Conservation (phyloP, 768 basidiomycete genomes). For the Chiua virens region DNA sequence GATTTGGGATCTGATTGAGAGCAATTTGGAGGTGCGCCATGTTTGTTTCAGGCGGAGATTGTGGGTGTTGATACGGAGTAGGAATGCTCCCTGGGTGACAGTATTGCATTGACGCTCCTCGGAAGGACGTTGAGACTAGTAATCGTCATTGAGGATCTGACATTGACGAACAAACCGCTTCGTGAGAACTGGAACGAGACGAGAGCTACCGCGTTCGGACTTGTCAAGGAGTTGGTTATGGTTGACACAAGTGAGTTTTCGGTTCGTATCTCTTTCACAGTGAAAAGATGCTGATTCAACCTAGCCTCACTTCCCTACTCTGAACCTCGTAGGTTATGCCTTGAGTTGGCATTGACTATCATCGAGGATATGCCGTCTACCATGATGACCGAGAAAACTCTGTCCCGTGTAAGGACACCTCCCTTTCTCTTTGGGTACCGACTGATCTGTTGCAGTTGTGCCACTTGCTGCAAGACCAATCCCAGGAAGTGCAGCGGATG, state of each 20-base stretch:
- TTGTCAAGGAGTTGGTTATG: slow-evolving; percentile 62
- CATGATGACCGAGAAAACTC: slow-evolving; percentile 60
- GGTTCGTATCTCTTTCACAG: not conserved
- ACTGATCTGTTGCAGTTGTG: slow-evolving; percentile 57
- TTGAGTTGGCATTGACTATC: slow-evolving; percentile 66
- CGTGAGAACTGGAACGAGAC: slow-evolving; percentile 67
- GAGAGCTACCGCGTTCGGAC: slow-evolving; percentile 47
- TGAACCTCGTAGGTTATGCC: slow-evolving; percentile 63
- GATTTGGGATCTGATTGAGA: slow-evolving; percentile 86
- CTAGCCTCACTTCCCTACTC: slow-evolving; percentile 35
- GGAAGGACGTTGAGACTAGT: slow-evolving; percentile 70
- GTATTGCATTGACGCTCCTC: slow-evolving; percentile 58
- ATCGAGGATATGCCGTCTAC: slow-evolving; percentile 64
- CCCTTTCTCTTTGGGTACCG: not conserved
- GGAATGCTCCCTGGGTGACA: slow-evolving; percentile 62
- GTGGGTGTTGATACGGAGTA: slow-evolving; percentile 28
- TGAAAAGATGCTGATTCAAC: not conserved
- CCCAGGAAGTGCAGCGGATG: slow-evolving; percentile 68
- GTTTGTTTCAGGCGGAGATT: not conserved
- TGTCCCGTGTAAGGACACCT: slow-evolving; percentile 53
- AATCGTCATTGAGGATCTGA: slow-evolving; percentile 65
- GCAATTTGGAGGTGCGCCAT: slow-evolving; percentile 74
- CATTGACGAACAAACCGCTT: slow-evolving; percentile 69
- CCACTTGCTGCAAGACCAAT: slow-evolving; percentile 68
- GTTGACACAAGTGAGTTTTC: slow-evolving; percentile 48